phyloP scores from a whole-genome alignment of 495 filamentous ascomycete genomes.

The Staphylotrichum longicolle region DNA sequence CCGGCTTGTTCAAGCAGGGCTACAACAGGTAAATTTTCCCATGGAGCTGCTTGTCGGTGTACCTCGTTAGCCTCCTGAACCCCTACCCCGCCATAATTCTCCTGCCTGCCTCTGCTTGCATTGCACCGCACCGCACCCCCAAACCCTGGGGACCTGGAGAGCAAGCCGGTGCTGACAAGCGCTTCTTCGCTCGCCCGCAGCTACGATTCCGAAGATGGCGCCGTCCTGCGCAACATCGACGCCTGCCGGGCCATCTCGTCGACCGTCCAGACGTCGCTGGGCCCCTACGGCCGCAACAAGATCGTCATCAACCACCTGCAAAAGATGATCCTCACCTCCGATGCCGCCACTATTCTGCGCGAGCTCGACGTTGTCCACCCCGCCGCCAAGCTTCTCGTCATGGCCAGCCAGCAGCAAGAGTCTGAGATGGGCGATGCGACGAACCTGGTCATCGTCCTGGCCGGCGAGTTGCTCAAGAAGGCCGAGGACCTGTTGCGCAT shows the following conservation, averaged over 20 bases:
- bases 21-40: slow-evolving; percentile 80
- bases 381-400: slow-evolving; percentile 96
- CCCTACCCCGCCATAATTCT: slow-evolving; percentile 19
- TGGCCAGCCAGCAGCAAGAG: slow-evolving; percentile 99
- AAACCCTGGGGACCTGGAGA: not conserved
- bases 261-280: slow-evolving; percentile 94
- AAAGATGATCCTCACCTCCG: slow-evolving; percentile 98
- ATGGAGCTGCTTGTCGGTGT: not conserved
- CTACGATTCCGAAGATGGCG: slow-evolving; percentile 98
- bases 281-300: slow-evolving; percentile 98
- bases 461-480: slow-evolving; percentile 94
- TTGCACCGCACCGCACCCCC: slow-evolving; percentile 11
- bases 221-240: slow-evolving; percentile 97
- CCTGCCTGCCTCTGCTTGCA: slow-evolving; percentile 2
- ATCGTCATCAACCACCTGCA: slow-evolving; percentile 99
- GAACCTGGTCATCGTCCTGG: slow-evolving; percentile 94
- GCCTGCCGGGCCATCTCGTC: slow-evolving; percentile 93
- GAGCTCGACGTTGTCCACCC: slow-evolving; percentile 99
- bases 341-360: slow-evolving; percentile 94
- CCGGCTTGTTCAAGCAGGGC: slow-evolving; percentile 90
- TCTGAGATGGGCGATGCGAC: slow-evolving; percentile 98
- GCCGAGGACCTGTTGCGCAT: slow-evolving; percentile 93
- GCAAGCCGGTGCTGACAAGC: slow-evolving; percentile 23
- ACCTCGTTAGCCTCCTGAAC: not conserved
- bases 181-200: slow-evolving; percentile 44